Evolutionary conservation across 78 protist species (phyloP).

Genomic region (Dictyostelium discoideum): DNA sequence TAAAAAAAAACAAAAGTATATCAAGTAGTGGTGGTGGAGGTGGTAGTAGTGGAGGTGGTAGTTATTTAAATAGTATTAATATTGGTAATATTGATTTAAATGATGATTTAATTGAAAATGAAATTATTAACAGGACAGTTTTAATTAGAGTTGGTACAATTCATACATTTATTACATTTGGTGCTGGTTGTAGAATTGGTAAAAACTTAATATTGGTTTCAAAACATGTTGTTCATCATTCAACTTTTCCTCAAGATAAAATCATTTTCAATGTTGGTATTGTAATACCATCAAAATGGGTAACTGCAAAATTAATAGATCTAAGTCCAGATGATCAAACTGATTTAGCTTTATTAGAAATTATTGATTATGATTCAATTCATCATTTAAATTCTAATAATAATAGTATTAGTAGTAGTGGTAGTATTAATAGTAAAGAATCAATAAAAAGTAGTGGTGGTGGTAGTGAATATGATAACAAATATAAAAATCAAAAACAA

Average conservation of each 20-base stretch:
- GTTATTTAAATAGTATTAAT: background rate
- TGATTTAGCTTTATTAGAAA: conserved; percentile 1
- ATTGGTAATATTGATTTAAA: background rate
- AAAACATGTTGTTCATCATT: background rate
- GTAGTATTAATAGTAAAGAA: background rate
- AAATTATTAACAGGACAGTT: background rate
- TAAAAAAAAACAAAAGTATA: background rate
- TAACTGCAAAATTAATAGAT: background rate
- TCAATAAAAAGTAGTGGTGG: background rate
- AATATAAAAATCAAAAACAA: background rate
- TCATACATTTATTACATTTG: background rate
- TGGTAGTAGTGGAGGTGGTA: background rate
- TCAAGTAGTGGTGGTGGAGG: background rate
- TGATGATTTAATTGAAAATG: background rate
- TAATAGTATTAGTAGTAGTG: background rate
- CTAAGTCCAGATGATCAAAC: background rate
- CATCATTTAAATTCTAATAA: background rate
- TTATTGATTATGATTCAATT: background rate
- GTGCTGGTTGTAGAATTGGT: conserved; percentile 14
- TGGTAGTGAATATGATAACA: background rate
- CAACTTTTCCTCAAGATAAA: background rate
- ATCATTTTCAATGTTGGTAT: background rate
- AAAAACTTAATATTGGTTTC: background rate
- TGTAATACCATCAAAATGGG: background rate
- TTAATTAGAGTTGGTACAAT: conserved; percentile 15